Percentiles rank a stretch among this genome's conserved stretches.
Conservation (phyloP, 169 alveolate genomes). For the Plasmodium vivax region DNA sequence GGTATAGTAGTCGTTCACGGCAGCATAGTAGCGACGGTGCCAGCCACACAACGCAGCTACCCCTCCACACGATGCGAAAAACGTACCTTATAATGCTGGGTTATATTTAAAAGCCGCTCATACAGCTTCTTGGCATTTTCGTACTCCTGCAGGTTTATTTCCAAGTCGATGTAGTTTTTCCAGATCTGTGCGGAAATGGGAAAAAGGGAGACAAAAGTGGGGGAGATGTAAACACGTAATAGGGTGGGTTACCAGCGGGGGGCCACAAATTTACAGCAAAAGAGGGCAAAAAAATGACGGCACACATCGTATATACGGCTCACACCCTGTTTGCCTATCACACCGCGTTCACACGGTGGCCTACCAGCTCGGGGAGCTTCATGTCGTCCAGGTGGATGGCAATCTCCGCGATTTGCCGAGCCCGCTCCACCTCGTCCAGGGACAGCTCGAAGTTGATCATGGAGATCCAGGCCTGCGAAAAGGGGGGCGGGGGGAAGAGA, state of each 20-base stretch:
- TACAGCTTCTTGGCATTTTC: constrained; percentile 90
- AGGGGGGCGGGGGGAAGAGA: not conserved
- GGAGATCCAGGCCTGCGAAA: constrained; percentile 89
- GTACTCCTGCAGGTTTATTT: constrained; percentile 79
- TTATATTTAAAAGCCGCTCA: constrained; percentile 91
- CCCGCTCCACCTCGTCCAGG: constrained; percentile 92
- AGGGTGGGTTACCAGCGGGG: not conserved
- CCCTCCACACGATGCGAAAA: not conserved
- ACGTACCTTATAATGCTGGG: constrained; percentile 91
- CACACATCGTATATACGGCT: no score
- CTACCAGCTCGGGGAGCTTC: constrained; percentile 93
- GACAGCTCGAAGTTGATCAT: constrained; percentile 91
- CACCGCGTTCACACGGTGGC: not conserved
- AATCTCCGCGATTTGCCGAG: constrained; percentile 90
- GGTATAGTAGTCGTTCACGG: no score
- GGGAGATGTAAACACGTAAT: not conserved
- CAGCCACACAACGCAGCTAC: not conserved
- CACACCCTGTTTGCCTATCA: not conserved
- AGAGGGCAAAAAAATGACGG: not conserved
- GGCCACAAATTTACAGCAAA: not conserved
- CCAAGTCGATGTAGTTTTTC: constrained; percentile 88
- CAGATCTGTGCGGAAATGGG: constrained; percentile 77
- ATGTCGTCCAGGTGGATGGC: constrained; percentile 89
- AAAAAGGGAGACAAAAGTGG: not conserved
- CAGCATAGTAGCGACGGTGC: not conserved